Evolutionary conservation across 2,329 filamentous ascomycete species (phyloP), one percentile per base, ranked within the genome.

Genomic region (Fragosphaeria purpurea): DNA sequence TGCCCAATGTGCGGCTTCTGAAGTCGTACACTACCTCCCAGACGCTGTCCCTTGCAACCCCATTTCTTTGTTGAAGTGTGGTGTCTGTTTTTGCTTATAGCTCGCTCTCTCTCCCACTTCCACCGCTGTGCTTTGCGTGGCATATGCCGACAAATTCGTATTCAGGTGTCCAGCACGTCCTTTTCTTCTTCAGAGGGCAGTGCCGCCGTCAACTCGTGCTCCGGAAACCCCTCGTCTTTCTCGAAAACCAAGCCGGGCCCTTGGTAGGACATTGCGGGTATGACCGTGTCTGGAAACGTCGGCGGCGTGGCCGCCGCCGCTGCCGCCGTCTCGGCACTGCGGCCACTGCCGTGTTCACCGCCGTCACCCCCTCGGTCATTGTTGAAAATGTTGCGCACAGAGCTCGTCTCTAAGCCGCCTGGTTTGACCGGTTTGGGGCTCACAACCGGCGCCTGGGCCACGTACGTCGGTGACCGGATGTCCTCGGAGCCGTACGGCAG

Each of bases 401-500:
- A 55, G 53, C 57, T 61, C n/a, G 60, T 54, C 12, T 51, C 52
- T 35, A 54, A 53, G 31, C 55, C 51, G 6, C 56, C 57, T 4
- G 60, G 62, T 50, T 66, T 67, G 35, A 64, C 54, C 42, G 65
- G 65, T 50, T 55, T 59, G 9, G 65, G 65, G 54, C 69, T 71
- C 45, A 69, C 56, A 40, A 71, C 61, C 10, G 61, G 53, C 8
- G 68, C 63, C 13, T 65, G 68, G 52, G 68, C 62, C 52, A 70
- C 64, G 60, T 74, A 73, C 47, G 69, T 71, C 44, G 72, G 70
- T 42, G 71, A 72, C 47, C 39, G 43, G 67, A 58, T 50, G 46
- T 65, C 67, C 57, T 77, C 75, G 4, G 76, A 79, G 48, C 77
- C 75, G 60, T 72, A 77, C 33, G 76, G 76, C 40, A 79, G 59